Evolutionary conservation across 192 early-diverging fungal genomes (phyloP).

Genomic region (Mortierella antarctica): DNA sequence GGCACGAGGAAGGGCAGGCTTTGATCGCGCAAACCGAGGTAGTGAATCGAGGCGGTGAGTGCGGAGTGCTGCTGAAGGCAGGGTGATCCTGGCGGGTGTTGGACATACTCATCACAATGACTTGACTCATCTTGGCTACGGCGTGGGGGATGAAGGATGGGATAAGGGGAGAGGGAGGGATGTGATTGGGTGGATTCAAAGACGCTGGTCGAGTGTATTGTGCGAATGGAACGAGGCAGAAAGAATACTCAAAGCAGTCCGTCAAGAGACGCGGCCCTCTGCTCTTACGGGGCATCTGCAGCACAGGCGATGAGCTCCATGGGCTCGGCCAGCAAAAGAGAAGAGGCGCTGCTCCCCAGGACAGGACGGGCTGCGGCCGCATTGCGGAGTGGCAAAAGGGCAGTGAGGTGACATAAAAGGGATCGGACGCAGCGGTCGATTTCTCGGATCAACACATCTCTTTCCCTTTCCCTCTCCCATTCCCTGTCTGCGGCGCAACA

Average conservation of each 20-base stretch:
- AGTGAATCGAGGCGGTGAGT: neutral
- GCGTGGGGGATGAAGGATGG: neutral
- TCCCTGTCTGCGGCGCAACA: too few species aligned
- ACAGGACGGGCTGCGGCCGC: too few species aligned
- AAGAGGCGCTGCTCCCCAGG: too few species aligned
- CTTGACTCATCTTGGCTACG: conserved; percentile 77
- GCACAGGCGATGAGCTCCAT: conserved; percentile 9
- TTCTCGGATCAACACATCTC: too few species aligned
- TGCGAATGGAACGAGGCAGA: conserved; percentile 29
- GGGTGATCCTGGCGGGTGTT: neutral
- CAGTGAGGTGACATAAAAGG: too few species aligned
- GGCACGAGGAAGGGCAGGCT: neutral
- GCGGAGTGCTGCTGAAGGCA: neutral
- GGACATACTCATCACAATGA: conserved; percentile 88
- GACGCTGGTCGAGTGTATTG: conserved; percentile 5
- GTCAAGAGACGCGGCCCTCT: too few species aligned
- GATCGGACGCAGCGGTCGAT: too few species aligned
- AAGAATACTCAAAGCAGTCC: neutral
- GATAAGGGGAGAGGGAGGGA: neutral
- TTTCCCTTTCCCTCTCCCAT: too few species aligned
- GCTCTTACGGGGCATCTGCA: conserved; percentile 19
- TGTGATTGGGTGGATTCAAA: neutral
- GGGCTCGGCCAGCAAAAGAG: neutral
- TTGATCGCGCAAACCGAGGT: neutral
- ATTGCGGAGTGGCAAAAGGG: too few species aligned